phyloP scores from a whole-genome alignment of 2,329 filamentous ascomycete genomes.

The Cladosporium oxysporum region DNA sequence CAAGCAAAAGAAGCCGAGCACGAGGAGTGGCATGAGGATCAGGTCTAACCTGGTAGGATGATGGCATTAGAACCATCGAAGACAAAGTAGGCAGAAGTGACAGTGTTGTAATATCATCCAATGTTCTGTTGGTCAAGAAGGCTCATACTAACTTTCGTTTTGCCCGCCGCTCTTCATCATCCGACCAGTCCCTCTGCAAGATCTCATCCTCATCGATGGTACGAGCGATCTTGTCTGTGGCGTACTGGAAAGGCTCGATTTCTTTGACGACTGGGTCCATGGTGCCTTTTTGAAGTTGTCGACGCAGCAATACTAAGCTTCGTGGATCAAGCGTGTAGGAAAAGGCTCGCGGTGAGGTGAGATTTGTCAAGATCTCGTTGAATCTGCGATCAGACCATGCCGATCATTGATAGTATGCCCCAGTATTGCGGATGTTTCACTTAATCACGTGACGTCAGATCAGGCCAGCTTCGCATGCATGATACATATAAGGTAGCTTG shows the following conservation, averaged over 20 bases:
- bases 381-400: not conserved
- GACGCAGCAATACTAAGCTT: not conserved
- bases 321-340: not conserved
- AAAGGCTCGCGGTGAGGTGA: not conserved
- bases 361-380: not conserved
- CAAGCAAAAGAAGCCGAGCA: slow-evolving; percentile 38
- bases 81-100: not conserved
- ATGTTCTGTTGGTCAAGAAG: not conserved
- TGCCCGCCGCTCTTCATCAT: not conserved
- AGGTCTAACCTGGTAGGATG: slow-evolving; percentile 30
- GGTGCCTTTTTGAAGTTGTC: not conserved
- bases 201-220: not conserved
- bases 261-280: not conserved
- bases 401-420: not conserved
- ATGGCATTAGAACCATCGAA: not conserved
- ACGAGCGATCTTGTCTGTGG: not conserved
- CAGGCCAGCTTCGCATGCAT: not conserved
- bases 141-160: not conserved
- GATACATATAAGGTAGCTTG: not conserved
- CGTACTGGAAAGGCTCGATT: not conserved
- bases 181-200: not conserved
- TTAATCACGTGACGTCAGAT: not conserved
- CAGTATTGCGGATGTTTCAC: not conserved
- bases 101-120: not conserved
- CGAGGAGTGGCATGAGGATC: slow-evolving; percentile 37